Percentiles rank a stretch among this genome's conserved stretches.
Evolutionary conservation across 2,329 filamentous ascomycete species (phyloP).

Genomic region (Colletotrichum sp.): DNA sequence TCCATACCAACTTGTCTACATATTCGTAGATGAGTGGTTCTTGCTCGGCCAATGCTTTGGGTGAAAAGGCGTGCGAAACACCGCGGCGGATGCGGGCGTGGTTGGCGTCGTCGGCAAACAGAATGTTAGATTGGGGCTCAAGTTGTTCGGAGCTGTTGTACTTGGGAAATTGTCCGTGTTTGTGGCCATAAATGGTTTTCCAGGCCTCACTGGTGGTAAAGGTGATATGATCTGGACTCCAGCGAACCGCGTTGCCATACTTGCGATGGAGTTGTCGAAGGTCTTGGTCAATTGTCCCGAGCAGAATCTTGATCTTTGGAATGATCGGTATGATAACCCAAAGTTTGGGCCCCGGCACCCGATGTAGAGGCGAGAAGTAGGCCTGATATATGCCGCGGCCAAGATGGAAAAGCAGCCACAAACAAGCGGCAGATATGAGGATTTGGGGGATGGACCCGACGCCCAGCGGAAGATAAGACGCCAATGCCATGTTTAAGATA

Average conservation of each 20-base stretch:
- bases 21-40: slow-evolving; percentile 29
- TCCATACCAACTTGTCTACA: slow-evolving; percentile 27
- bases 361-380: background rate
- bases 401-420: background rate
- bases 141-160: background rate
- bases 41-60: slow-evolving; percentile 30
- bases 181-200: slow-evolving; percentile 37
- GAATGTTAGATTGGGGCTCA: background rate
- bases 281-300: slow-evolving; percentile 9
- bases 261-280: slow-evolving; percentile 35
- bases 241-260: slow-evolving; percentile 49
- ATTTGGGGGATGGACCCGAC: background rate
- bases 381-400: background rate
- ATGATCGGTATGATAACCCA: background rate
- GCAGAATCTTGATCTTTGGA: background rate
- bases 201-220: slow-evolving; percentile 40
- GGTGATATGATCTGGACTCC: slow-evolving; percentile 49
- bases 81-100: background rate
- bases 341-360: background rate
- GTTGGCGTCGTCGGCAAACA: background rate
- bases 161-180: background rate
- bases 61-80: slow-evolving; percentile 31
- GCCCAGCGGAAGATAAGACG: background rate
- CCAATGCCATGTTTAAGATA: background rate
- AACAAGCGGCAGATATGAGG: background rate